Base-by-base conservation (phyloP, 371 early-diverging fungal species). In the Mucor circinelloides region DNA sequence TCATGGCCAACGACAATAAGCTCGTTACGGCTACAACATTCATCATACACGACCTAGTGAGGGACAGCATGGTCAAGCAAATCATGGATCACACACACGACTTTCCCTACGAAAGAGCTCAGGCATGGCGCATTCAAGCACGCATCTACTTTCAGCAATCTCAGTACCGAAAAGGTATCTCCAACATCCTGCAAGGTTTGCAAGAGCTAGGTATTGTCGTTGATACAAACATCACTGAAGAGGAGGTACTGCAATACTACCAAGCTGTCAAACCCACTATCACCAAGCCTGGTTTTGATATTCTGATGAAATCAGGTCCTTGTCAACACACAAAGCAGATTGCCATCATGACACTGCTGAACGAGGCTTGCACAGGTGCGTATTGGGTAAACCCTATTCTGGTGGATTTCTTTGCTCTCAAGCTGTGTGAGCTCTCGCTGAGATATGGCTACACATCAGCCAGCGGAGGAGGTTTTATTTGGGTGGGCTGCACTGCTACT, bases 301-400 rank as follows among this genome's bases (percentile, higher is more conserved):
- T 52, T 15, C 40, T 80, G 10, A 28, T 56, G 0, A 56, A 62
- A 10, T 58, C 66, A 0, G 65, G 69, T 3, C 73, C 67, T 0
- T 80, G 80, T 36, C 56, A 66, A 6, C 69, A 75, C 19, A 44
- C 36, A 15, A 67, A 69, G 3, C 67, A 69, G 10, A 56, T 75
- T 34, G 75, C 77, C 1, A 69, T 71, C 54, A 80, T 80, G 80
- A 44, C 72, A 15, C 50, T 80, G 3, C 36, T 82, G 15, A 72
- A 76, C 36, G 82, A 82, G 52, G 78, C 76, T 2, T 78, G 80
- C 28, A 73, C 70, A 1, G 76, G 77, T n/a, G 80, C 80, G 15
- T 77, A 79, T 46, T 79, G 80, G 82, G 59, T 80, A 8, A 67
- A 72, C 34, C 80, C 76, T 2, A 62, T 60, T 17, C 60, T 82